These are phyloP conservation scores for Forsythia viridissima DNA, from an alignment of 257 asterid genomes.

Conservation along the genomic window DNA sequence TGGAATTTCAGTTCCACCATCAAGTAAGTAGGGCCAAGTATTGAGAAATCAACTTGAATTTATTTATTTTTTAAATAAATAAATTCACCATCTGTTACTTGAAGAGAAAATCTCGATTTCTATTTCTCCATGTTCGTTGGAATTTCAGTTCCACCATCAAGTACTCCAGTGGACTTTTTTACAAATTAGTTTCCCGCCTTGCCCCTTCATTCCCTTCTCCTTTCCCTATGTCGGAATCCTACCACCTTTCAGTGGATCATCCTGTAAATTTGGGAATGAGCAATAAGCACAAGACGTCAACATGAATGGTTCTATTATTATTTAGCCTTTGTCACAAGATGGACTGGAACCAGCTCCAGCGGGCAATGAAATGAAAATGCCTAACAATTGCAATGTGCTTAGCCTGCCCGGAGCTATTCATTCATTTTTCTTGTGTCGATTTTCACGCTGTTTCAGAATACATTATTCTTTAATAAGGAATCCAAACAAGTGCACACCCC, in stretches of 20 bases:
- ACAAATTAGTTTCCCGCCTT: background rate
- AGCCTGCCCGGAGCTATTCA: background rate
- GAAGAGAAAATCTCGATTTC: background rate
- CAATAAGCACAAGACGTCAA: background rate
- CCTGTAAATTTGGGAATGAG: background rate
- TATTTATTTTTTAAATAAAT: background rate
- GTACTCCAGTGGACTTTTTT: background rate
- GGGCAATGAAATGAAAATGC: background rate
- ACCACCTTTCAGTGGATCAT: background rate
- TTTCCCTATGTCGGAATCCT: background rate
- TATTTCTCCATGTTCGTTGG: background rate
- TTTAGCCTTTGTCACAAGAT: background rate
- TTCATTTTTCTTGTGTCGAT: background rate
- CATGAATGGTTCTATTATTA: background rate
- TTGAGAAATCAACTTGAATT: background rate
- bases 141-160: background rate
- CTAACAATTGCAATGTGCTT: background rate
- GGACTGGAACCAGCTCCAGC: background rate
- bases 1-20: background rate
- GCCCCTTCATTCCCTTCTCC: background rate
- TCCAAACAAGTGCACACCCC: background rate
- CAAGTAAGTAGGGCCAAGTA: background rate
- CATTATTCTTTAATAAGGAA: background rate
- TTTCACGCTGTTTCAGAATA: background rate
- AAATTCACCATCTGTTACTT: background rate